Base-by-base conservation (phyloP, 352 stramenopile genomes). In the Phytopythium oedochilum region DNA sequence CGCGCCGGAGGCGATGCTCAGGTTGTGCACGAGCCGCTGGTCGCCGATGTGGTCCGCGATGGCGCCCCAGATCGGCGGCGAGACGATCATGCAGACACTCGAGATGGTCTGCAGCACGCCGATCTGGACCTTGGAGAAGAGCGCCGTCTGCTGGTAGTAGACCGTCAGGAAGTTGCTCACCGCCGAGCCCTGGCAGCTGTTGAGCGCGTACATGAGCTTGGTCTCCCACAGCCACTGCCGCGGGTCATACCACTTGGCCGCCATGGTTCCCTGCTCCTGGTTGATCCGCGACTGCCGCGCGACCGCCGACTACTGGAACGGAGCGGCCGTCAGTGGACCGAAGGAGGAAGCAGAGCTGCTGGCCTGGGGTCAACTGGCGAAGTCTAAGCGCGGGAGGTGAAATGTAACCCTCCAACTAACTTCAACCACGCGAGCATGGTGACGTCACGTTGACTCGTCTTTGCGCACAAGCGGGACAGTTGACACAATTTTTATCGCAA, bases 201-300 rank as follows among this genome's bases (percentile, higher is more conserved):
- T 83, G 44, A 90, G 45, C 53, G 73, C 68, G 73, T 90, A 92
- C 78, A 90, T 88, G 65, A 73, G 68, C 64, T 94, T 94, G 53
- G 82, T 70, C 50, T 86, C 75, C 74, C 75, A 79, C 57, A 77
- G 44, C 18, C 43, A 59, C 38, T 58, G 47, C 45, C n/a, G n/a
- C n/a, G n/a, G n/a, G n/a, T 57, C 52, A 22, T 56, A 32, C 35
- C 44, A 44, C 23, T 51, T 56, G 34, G 23, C 22, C 25, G 34
- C 28, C 7, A n/a, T n/a, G n/a, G n/a, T n/a, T n/a, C n/a, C n/a
- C n/a, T n/a, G n/a, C n/a, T n/a, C n/a, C n/a, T n/a, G n/a, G n/a
- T n/a, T n/a, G n/a, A n/a, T n/a, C n/a, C n/a, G n/a, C n/a, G n/a
- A n/a, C n/a, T n/a, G n/a, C n/a, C n/a, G n/a, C n/a, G n/a, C n/a